Conservation (phyloP, 83 land plant genomes). For the Picea engelmannii region DNA sequence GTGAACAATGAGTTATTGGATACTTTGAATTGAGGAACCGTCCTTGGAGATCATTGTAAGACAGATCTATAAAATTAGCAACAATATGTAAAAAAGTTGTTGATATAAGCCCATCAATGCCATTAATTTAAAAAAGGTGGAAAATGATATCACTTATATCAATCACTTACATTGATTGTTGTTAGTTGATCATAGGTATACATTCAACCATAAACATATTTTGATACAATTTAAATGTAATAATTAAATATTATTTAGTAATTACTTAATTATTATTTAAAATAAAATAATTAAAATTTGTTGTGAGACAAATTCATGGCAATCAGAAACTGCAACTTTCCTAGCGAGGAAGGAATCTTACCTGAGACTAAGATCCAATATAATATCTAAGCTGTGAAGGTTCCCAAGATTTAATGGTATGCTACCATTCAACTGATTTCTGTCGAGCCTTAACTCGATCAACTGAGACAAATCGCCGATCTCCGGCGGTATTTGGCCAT, state of each 20-base stretch:
- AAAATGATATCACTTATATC: no score
- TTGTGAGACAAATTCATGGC: conserved; percentile 42
- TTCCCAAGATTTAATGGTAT: background rate
- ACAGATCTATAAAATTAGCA: conserved; percentile 31
- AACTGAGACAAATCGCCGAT: background rate
- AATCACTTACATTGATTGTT: no score
- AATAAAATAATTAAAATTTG: background rate
- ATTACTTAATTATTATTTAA: no score
- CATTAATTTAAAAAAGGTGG: no score
- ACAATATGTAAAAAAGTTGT: no score
- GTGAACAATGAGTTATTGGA: conserved; percentile 4
- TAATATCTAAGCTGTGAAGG: background rate
- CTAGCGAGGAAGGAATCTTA: conserved; percentile 20
- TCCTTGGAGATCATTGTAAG: conserved; percentile 34
- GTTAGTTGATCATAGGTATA: no score
- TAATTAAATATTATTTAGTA: no score
- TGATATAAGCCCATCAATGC: no score
- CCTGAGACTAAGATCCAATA: conserved; percentile 27
- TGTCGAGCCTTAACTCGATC: background rate
- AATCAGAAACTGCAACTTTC: conserved; percentile 8
- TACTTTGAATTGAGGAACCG: conserved; percentile 30
- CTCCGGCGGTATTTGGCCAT: background rate
- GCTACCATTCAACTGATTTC: background rate
- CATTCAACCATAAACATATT: no score
- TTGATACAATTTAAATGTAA: no score